Percentiles rank a stretch among this genome's conserved stretches.
Conservation (phyloP, 352 stramenopile species). For the Ophiocytium majus region DNA sequence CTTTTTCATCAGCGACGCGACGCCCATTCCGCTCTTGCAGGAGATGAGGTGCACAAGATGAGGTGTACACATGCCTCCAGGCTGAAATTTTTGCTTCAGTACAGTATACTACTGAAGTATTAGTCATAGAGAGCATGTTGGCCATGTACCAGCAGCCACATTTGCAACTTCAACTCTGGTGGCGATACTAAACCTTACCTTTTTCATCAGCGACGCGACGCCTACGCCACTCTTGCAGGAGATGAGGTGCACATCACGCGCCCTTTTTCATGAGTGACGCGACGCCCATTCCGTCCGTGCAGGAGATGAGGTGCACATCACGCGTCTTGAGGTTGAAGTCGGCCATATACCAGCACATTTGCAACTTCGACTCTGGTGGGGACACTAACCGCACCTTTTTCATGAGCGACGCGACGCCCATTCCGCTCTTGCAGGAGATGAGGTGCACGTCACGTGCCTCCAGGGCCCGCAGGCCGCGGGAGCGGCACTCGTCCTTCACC, state of each 20-base stretch:
- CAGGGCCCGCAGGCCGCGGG: slow-evolving; percentile 39
- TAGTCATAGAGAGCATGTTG: too few species aligned
- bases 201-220: slow-evolving; percentile 74
- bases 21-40: slow-evolving; percentile 72
- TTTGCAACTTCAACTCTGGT: background rate
- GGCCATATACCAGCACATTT: too few species aligned
- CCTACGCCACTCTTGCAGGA: slow-evolving; percentile 71
- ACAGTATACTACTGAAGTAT: too few species aligned
- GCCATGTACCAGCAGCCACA: too few species aligned
- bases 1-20: slow-evolving; percentile 72
- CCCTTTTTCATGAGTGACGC: slow-evolving; percentile 69
- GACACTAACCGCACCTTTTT: slow-evolving; percentile 61
- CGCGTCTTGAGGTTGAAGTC: slow-evolving; percentile 16
- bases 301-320: slow-evolving; percentile 59
- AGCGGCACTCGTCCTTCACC: slow-evolving; percentile 51
- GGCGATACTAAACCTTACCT: slow-evolving; percentile 10
- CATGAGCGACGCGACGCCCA: slow-evolving; percentile 79
- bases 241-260: slow-evolving; percentile 59
- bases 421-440: slow-evolving; percentile 67
- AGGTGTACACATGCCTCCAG: too few species aligned
- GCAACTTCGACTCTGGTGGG: too few species aligned
- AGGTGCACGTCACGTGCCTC: slow-evolving; percentile 55
- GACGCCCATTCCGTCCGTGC: slow-evolving; percentile 75
- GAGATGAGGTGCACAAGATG: slow-evolving; percentile 59
- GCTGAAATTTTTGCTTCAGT: too few species aligned